Evolutionary conservation across 345 rosid species (phyloP), one percentile per base, ranked within the genome.

Genomic region (Nasturtium officinale): DNA sequence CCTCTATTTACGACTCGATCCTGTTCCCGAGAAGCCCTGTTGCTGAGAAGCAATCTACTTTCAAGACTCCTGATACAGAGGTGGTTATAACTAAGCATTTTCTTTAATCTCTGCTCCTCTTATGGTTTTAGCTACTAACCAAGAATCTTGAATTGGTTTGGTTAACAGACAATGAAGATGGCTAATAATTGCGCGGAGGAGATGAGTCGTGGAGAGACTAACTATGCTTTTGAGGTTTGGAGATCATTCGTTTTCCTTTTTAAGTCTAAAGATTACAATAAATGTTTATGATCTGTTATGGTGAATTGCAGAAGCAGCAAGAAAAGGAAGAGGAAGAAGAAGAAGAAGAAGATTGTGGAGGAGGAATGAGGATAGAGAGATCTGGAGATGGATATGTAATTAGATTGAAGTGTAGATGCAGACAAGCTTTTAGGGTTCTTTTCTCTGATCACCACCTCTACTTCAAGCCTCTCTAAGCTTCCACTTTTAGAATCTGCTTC

Each of bases 291-390:
- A 56, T 40, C 1, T 9, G 3, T 17, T 17, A 18, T 13, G 7
- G 42, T 71, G 52, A 71, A 8, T 26, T 52, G 61, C 54, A 67
- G 55, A 51, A 8, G 10, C 37, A 29, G 16, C 62, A 67, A 28
- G 55, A 23, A 23, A 23, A 75, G 30, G 50, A 62, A 9, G 72
- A 67, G 43, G 79, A 63, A 58, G 65, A 33, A 7, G 72, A 51
- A 7, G 33, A 25, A 6, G 72, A 67, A 53, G 79, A 63, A 58
- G 65, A 33, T 15, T 62, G 71, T 62, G 75, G 66, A 76, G 75
- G 72, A 69, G 79, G 75, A 50, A 76, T 76, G 79, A 76, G 79
- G 65, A 76, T 69, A 76, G 79, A 76, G 46, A 76, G 79, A 69
- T 76, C 75, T 37, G 79, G 79, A 69, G 79, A 76, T 33, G 79